Conservation (phyloP, 2,329 filamentous ascomycete species). For the Thielaviopsis ethacetica region DNA sequence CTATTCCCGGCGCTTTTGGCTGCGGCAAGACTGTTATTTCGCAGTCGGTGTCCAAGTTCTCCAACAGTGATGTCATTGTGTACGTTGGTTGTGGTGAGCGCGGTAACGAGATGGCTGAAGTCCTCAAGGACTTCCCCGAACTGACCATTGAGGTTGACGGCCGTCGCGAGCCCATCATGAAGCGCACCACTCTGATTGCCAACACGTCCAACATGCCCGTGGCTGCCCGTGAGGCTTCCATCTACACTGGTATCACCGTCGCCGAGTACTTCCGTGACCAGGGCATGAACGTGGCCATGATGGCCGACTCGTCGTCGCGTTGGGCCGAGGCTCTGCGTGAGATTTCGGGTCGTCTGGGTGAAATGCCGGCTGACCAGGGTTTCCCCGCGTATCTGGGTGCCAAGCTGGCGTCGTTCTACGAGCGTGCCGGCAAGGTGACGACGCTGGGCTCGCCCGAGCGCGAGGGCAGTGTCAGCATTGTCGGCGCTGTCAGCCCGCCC, state of each 20-base stretch:
- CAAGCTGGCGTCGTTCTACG: slow-evolving; percentile 97
- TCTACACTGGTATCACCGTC: slow-evolving; percentile 91
- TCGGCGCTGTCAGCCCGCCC: slow-evolving; percentile 90
- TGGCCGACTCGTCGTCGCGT: slow-evolving; percentile 95
- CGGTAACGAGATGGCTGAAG: slow-evolving; percentile 99
- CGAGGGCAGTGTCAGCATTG: slow-evolving; percentile 86
- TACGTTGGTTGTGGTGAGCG: slow-evolving; percentile 89
- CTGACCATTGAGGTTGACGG: slow-evolving; percentile 88
- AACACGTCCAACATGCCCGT: slow-evolving; percentile 99
- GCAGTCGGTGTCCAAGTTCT: slow-evolving; percentile 98
- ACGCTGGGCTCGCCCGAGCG: slow-evolving; percentile 79
- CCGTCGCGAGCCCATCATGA: slow-evolving; percentile 98
- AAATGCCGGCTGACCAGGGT: slow-evolving; percentile 99
- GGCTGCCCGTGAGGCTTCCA: slow-evolving; percentile 92
- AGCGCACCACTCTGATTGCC: slow-evolving; percentile 93
- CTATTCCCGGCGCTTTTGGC: slow-evolving; percentile 94
- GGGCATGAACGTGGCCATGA: slow-evolving; percentile 97
- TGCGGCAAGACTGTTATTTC: slow-evolving; percentile 99
- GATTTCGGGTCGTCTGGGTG: slow-evolving; percentile 92
- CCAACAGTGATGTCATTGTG: slow-evolving; percentile 96
- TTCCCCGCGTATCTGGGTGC: slow-evolving; percentile 95
- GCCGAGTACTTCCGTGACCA: slow-evolving; percentile 96
- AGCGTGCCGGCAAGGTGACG: slow-evolving; percentile 79
- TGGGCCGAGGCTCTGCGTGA: slow-evolving; percentile 99
- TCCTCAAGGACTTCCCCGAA: slow-evolving; percentile 99